phyloP scores from a whole-genome alignment of 108 stramenopile species.

The Hondaea fermentalgiana region DNA sequence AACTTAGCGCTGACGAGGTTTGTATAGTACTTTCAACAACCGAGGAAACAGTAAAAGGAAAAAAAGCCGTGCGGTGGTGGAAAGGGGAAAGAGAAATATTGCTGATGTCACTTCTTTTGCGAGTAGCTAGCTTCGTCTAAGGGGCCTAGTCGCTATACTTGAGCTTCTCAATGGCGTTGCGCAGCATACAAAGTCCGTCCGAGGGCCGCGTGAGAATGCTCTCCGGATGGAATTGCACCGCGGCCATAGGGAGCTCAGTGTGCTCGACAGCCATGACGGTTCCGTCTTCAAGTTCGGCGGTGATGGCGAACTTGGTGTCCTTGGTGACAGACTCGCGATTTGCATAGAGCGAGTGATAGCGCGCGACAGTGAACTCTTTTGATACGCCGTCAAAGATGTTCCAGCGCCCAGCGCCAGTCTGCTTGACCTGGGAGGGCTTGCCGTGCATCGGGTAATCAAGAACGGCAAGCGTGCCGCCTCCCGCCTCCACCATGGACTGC shows the following conservation, averaged over 20 bases:
- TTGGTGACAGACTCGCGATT: constrained; percentile 58
- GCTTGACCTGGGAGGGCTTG: constrained; percentile 70
- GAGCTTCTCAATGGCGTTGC: constrained; percentile 65
- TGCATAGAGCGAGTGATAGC: constrained; percentile 87
- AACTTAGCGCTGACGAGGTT: no score
- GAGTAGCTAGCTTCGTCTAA: no score
- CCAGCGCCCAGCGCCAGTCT: constrained; percentile 54
- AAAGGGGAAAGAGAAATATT: no score
- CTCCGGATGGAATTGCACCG: constrained; percentile 98
- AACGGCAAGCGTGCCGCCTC: constrained; percentile 82
- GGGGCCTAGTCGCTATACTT: background rate
- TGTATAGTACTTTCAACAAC: no score
- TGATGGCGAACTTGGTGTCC: constrained; percentile 60
- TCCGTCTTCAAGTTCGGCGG: constrained; percentile 80
- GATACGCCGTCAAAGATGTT: constrained; percentile 73
- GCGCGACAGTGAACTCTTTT: constrained; percentile 75
- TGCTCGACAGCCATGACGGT: constrained; percentile 93
- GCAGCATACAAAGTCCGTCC: constrained; percentile 75
- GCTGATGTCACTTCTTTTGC: no score
- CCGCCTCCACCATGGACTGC: constrained; percentile 94
- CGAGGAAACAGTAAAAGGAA: no score
- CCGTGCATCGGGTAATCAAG: constrained; percentile 93
- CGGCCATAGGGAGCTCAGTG: constrained; percentile 79
- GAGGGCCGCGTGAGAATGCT: constrained; percentile 81
- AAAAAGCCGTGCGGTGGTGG: no score